Conservation (phyloP, 2,329 filamentous ascomycete genomes). For the Penicillium sp. region DNA sequence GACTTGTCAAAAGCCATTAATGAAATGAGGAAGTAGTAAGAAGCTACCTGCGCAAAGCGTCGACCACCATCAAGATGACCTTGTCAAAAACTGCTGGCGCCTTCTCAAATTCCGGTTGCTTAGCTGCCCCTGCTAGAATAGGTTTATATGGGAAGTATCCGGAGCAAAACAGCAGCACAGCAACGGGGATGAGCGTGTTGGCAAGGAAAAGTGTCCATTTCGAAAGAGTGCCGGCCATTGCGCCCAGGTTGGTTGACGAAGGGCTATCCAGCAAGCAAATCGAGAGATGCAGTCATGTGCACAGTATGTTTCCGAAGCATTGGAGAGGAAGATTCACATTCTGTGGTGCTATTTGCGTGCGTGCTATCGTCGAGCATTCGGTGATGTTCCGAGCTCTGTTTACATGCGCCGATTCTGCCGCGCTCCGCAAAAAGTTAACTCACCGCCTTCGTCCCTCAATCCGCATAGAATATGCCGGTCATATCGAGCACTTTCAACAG, state of each 20-base stretch:
- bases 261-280: not conserved
- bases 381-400: not conserved
- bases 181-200: slow-evolving; percentile 72
- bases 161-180: slow-evolving; percentile 72
- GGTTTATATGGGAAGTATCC: slow-evolving; percentile 99
- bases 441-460: slow-evolving; percentile 3
- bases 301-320: not conserved
- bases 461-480: no score
- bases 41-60: slow-evolving; percentile 78
- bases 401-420: slow-evolving; percentile 5
- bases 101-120: slow-evolving; percentile 53
- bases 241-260: not conserved
- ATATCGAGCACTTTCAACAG: no score
- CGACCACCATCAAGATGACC: slow-evolving; percentile 95
- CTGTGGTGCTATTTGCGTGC: not conserved
- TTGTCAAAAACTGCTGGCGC: slow-evolving; percentile 76
- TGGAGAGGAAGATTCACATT: not conserved
- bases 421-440: not conserved
- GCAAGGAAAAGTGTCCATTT: slow-evolving; percentile 55
- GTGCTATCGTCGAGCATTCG: not conserved
- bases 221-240: slow-evolving; percentile 12
- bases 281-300: not conserved
- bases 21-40: not conserved
- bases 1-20: slow-evolving; percentile 9
- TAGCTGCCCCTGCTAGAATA: slow-evolving; percentile 77